Conservation (phyloP, 805 yeast genomes). For the Grigorovia yakushimaensis region DNA sequence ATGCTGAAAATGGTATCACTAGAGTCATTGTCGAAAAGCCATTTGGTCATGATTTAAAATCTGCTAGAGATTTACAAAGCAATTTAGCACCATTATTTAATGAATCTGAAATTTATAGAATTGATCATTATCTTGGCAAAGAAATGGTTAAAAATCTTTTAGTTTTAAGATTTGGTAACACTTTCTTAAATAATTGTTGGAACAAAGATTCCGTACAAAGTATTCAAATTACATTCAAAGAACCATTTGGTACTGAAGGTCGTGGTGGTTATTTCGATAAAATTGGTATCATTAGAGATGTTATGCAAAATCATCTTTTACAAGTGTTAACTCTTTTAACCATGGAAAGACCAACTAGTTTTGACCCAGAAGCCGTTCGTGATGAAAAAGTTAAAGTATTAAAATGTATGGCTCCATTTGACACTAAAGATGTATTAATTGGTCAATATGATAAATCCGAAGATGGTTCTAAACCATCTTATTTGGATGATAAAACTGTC, state of each 20-base stretch:
- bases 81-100: conserved; percentile 75
- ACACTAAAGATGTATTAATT: conserved; percentile 54
- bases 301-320: conserved; percentile 93
- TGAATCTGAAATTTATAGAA: conserved; percentile 89
- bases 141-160: conserved; percentile 94
- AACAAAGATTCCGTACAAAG: conserved; percentile 65
- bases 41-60: conserved; percentile 82
- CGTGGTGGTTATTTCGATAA: conserved; percentile 96
- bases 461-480: conserved; percentile 86
- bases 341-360: conserved; percentile 92
- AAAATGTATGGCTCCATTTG: conserved; percentile 66
- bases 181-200: conserved; percentile 83
- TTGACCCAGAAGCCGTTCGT: conserved; percentile 85
- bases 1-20: conserved; percentile 59
- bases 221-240: conserved; percentile 88
- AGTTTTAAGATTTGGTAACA: conserved; percentile 85
- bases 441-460: conserved; percentile 83
- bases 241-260: conserved; percentile 98
- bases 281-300: conserved; percentile 94
- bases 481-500: conserved; percentile 88
- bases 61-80: conserved; percentile 67
- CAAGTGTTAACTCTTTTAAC: conserved; percentile 87
- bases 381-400: conserved; percentile 93
- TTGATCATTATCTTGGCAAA: conserved; percentile 95
- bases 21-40: conserved; percentile 94